Evolutionary conservation across 169 alveolate genomes (phyloP).

Genomic region (Plasmodium blacklocki): DNA sequence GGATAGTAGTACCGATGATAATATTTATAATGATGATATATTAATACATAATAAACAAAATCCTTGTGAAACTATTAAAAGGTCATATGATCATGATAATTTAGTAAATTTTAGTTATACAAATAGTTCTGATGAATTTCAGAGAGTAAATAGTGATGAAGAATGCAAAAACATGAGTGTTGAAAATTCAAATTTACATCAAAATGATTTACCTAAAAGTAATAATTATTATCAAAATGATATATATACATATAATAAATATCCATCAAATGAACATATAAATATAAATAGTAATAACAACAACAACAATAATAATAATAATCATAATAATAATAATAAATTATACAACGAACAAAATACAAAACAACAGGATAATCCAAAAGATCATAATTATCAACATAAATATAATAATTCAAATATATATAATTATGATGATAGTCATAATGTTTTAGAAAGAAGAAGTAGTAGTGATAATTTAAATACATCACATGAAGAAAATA

Average conservation of each 20-base stretch:
- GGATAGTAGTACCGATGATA: constrained; percentile 14
- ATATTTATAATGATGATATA: constrained; percentile 17
- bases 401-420: not conserved
- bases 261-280: too few species aligned
- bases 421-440: constrained; percentile 3
- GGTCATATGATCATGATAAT: not conserved
- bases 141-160: not conserved
- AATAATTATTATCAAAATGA: too few species aligned
- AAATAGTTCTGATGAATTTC: constrained; percentile 10
- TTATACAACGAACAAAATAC: not conserved
- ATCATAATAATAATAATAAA: not conserved
- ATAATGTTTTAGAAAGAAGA: not conserved
- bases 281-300: too few species aligned
- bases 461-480: constrained; percentile 1
- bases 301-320: too few species aligned
- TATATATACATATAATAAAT: too few species aligned
- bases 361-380: not conserved
- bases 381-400: not conserved
- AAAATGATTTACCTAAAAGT: too few species aligned
- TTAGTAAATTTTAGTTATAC: constrained; percentile 10
- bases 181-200: not conserved
- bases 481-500: not conserved
- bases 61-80: constrained; percentile 4
- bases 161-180: not conserved
- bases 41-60: not conserved